These are phyloP conservation scores for Lecanicillium sp. DNA, from an alignment of 2,329 filamentous ascomycete species.

Conservation along the genomic window DNA sequence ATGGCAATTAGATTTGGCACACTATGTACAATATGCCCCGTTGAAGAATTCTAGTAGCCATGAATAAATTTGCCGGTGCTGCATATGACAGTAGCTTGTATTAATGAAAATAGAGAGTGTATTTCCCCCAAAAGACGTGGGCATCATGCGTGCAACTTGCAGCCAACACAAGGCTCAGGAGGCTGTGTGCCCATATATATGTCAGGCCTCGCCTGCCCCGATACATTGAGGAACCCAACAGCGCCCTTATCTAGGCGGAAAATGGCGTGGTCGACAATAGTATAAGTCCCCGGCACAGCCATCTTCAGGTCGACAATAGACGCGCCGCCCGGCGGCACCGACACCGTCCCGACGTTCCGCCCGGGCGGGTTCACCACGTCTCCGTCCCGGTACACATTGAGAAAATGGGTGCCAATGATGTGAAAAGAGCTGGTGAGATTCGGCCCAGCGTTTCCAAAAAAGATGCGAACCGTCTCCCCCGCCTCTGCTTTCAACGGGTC, in stretches of 20 bases:
- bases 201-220: constrained; percentile 19
- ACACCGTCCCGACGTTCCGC: constrained; percentile 17
- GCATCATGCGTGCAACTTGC: constrained; percentile 22
- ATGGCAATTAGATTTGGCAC: too few relatives aligned
- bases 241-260: constrained; percentile 25
- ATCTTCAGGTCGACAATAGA: constrained; percentile 24
- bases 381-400: constrained; percentile 21
- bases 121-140: too few relatives aligned
- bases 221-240: constrained; percentile 25
- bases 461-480: constrained; percentile 23
- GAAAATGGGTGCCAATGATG: constrained; percentile 22
- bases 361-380: constrained; percentile 22
- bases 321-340: constrained; percentile 19
- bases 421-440: constrained; percentile 26
- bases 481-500: constrained; percentile 20
- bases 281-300: constrained; percentile 23
- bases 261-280: constrained; percentile 25
- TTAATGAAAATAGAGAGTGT: too few relatives aligned
- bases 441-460: constrained; percentile 26
- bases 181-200: constrained; percentile 18
- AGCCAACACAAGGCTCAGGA: constrained; percentile 21
- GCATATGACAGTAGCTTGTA: too few relatives aligned
- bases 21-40: too few relatives aligned
- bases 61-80: too few relatives aligned
- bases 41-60: too few relatives aligned